Evolutionary conservation across 768 basidiomycete genomes (phyloP).

Genomic region (Termitomyces sp.): DNA sequence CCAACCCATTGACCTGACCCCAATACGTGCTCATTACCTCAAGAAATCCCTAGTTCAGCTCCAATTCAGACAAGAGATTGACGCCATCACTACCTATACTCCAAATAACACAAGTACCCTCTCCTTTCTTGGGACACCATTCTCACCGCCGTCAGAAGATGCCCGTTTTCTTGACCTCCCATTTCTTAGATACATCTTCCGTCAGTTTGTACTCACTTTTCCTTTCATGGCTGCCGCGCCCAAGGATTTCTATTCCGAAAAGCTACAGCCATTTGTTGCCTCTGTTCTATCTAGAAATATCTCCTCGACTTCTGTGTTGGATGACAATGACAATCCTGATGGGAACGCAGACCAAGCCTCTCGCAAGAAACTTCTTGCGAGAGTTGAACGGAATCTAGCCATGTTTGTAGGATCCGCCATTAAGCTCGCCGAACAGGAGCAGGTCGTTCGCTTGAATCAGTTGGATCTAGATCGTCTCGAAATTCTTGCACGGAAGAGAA

Average conservation of each 20-base stretch:
- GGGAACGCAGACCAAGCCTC: conserved; percentile 45
- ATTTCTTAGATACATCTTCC: conserved; percentile 84
- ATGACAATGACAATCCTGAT: conserved; percentile 42
- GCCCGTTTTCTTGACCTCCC: conserved; percentile 68
- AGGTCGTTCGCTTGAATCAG: conserved; percentile 87
- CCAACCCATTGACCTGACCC: conserved; percentile 49
- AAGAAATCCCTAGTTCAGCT: conserved; percentile 93
- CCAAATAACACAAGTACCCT: conserved; percentile 56
- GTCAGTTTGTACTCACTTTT: conserved; percentile 90
- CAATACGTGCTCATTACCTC: conserved; percentile 93
- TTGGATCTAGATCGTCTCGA: conserved; percentile 79
- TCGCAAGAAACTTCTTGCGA: conserved; percentile 63
- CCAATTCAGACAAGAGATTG: conserved; percentile 78
- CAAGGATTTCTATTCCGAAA: conserved; percentile 87
- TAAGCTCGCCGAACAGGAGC: conserved; percentile 79
- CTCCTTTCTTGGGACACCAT: conserved; percentile 86
- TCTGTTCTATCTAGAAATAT: conserved; percentile 80
- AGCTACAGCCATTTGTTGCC: conserved; percentile 91
- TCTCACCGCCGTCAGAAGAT: conserved; percentile 63
- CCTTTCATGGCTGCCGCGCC: conserved; percentile 91
- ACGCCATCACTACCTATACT: conserved; percentile 48
- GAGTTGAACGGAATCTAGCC: conserved; percentile 79
- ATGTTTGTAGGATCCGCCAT: conserved; percentile 79
- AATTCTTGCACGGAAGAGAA: conserved; percentile 57
- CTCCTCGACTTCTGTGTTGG: conserved; percentile 52